phyloP scores from a whole-genome alignment of 495 filamentous ascomycete species.

The Bacidia gigantensis region DNA sequence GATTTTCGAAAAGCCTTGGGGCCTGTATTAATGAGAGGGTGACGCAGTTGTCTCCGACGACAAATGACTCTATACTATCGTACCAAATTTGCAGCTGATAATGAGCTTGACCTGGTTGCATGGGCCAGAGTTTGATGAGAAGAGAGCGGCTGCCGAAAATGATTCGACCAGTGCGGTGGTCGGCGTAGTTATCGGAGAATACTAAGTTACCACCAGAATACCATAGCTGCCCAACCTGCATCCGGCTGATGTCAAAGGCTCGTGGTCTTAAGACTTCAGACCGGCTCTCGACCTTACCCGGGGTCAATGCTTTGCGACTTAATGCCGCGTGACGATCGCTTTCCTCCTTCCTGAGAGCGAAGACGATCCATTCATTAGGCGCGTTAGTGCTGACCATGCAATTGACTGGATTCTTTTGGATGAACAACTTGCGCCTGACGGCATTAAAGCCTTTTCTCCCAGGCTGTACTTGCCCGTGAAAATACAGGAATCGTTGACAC shows the following conservation, averaged over 20 bases:
- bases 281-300: neutral
- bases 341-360: slow-evolving; percentile 25
- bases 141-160: slow-evolving; percentile 30
- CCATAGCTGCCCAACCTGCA: slow-evolving; percentile 38
- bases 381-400: slow-evolving; percentile 30
- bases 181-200: slow-evolving; percentile 34
- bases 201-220: slow-evolving; percentile 27
- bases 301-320: slow-evolving; percentile 5
- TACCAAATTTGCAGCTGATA: slow-evolving; percentile 29
- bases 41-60: slow-evolving; percentile 21
- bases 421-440: slow-evolving; percentile 21
- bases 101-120: neutral
- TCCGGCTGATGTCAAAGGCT: slow-evolving; percentile 7
- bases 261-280: neutral
- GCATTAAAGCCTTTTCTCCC: slow-evolving; percentile 3
- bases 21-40: slow-evolving; percentile 22
- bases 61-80: slow-evolving; percentile 23
- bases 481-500: slow-evolving; percentile 23
- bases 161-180: slow-evolving; percentile 20
- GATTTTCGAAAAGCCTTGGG: slow-evolving; percentile 19
- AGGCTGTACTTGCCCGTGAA: slow-evolving; percentile 19
- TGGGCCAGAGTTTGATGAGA: slow-evolving; percentile 19
- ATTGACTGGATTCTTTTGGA: slow-evolving; percentile 25
- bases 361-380: slow-evolving; percentile 27
- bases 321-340: slow-evolving; percentile 7